A percentile compares a stretch with the other conserved stretches of the same genome.
Conservation (phyloP, 1,139 yeast species). For the Protomyces macrosporus region DNA sequence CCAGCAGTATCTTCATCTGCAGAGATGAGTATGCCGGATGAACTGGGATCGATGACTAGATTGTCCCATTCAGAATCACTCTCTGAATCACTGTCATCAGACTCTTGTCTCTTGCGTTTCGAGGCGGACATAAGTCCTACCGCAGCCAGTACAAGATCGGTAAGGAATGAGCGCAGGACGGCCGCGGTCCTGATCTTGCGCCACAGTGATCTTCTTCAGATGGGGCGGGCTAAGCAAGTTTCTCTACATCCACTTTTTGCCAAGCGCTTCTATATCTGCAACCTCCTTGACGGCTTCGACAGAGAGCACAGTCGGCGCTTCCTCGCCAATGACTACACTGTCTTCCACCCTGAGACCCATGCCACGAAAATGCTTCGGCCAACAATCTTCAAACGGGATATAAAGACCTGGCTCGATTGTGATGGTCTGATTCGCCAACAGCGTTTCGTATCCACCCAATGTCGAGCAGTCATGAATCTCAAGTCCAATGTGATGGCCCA, state of each 20-base stretch:
- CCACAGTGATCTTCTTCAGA: no score
- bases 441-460: slow-evolving; percentile 27
- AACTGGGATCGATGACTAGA: background rate
- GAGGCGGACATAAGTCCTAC: background rate
- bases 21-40: background rate
- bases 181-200: no score
- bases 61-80: background rate
- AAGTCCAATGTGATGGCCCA: slow-evolving; percentile 91
- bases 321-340: slow-evolving; percentile 70
- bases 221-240: background rate
- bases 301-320: slow-evolving; percentile 59
- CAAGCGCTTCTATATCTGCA: slow-evolving; percentile 56
- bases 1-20: no score
- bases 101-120: background rate
- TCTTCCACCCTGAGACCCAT: slow-evolving; percentile 95
- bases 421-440: slow-evolving; percentile 64
- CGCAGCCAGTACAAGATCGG: no score
- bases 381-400: slow-evolving; percentile 61
- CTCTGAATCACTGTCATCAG: background rate
- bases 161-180: no score
- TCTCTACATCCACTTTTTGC: background rate
- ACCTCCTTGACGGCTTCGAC: slow-evolving; percentile 82
- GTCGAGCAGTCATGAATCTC: slow-evolving; percentile 46
- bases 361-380: slow-evolving; percentile 77
- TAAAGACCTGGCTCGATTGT: slow-evolving; percentile 95